Evolutionary conservation across 768 basidiomycete genomes (phyloP).

Genomic region (Leccinum variicolor): DNA sequence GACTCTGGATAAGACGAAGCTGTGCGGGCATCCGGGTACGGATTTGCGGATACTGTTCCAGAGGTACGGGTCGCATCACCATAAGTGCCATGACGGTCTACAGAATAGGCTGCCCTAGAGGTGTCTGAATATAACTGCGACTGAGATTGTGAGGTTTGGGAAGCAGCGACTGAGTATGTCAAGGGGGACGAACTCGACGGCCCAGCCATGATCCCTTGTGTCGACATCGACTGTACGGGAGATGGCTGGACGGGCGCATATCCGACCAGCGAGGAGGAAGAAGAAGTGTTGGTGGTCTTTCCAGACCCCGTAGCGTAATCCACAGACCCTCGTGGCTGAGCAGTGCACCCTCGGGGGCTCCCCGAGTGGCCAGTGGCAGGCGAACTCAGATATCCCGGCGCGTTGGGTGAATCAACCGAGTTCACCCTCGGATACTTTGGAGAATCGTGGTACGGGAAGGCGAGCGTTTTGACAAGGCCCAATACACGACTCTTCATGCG

Average conservation of each 20-base stretch:
- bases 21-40: constrained; percentile 27
- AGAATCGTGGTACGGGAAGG: constrained; percentile 78
- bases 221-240: constrained; percentile 22
- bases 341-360: constrained; percentile 41
- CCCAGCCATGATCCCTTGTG: constrained; percentile 16
- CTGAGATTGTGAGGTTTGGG: constrained; percentile 23
- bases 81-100: constrained; percentile 24
- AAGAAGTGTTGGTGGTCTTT: constrained; percentile 13
- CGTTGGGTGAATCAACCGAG: constrained; percentile 46
- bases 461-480: constrained; percentile 66
- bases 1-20: constrained; percentile 23
- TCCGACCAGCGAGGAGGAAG: constrained; percentile 28
- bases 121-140: constrained; percentile 26
- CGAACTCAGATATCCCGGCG: constrained; percentile 45
- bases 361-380: constrained; percentile 58
- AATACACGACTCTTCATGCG: constrained; percentile 60
- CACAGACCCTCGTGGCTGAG: constrained; percentile 23
- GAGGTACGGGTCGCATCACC: constrained; percentile 18
- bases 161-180: constrained; percentile 16
- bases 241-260: constrained; percentile 20
- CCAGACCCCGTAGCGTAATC: constrained; percentile 23
- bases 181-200: constrained; percentile 25
- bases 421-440: constrained; percentile 48
- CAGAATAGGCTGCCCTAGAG: constrained; percentile 18
- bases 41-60: constrained; percentile 21